These are phyloP conservation scores for Haplosporangium gracile DNA, from an alignment of 192 early-diverging fungal species.

Conservation along the genomic window DNA sequence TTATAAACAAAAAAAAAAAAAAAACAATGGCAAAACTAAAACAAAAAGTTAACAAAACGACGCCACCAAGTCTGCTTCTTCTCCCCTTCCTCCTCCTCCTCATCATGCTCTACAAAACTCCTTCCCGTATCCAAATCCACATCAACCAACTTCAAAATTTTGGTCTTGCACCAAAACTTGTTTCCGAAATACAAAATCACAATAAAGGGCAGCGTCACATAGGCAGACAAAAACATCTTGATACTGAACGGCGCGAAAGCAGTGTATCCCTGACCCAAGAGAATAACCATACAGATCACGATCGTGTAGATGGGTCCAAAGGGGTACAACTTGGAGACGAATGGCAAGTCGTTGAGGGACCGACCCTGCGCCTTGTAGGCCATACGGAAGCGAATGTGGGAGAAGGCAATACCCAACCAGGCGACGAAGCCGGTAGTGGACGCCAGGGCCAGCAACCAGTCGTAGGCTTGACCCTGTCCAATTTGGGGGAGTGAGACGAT, in stretches of 20 bases:
- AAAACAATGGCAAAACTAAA: background rate
- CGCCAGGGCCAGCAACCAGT: slow-evolving; percentile 71
- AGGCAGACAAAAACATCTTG: slow-evolving; percentile 67
- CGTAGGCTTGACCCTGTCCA: slow-evolving; percentile 69
- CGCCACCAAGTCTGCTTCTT: background rate
- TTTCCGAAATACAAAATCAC: slow-evolving; percentile 70
- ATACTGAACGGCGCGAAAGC: slow-evolving; percentile 65
- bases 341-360: slow-evolving; percentile 72
- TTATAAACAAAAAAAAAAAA: background rate
- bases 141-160: slow-evolving; percentile 72
- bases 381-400: slow-evolving; percentile 86
- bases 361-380: slow-evolving; percentile 81
- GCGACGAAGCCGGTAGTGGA: slow-evolving; percentile 84
- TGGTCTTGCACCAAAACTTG: slow-evolving; percentile 74
- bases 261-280: slow-evolving; percentile 74
- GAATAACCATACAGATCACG: slow-evolving; percentile 68
- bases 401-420: slow-evolving; percentile 88
- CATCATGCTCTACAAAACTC: slow-evolving; percentile 13
- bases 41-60: background rate
- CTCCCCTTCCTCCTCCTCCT: background rate
- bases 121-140: slow-evolving; percentile 68
- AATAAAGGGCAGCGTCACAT: slow-evolving; percentile 74
- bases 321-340: slow-evolving; percentile 76
- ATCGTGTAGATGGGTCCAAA: slow-evolving; percentile 79
- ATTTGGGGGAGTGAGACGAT: slow-evolving; percentile 71